Conservation (phyloP, 2,329 filamentous ascomycete species). For the Stachybotrys chlorohalonatus region DNA sequence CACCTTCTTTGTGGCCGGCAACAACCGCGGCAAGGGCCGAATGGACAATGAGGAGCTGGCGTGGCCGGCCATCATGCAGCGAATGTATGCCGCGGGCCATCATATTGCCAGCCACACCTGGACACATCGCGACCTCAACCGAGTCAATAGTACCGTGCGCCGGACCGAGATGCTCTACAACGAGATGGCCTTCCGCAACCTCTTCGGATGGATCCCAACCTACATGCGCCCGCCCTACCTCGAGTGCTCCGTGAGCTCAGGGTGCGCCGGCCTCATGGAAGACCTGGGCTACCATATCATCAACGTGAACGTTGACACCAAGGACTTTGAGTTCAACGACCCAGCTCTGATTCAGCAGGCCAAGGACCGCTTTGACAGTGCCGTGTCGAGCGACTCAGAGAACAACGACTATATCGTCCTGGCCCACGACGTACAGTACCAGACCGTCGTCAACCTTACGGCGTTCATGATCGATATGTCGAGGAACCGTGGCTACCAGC, state of each 20-base stretch:
- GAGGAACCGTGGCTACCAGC: conserved; percentile 29
- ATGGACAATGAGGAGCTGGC: conserved; percentile 26
- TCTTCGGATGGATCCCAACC: conserved; percentile 30
- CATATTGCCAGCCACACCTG: conserved; percentile 39
- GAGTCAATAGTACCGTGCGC: conserved; percentile 21
- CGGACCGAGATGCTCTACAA: conserved; percentile 31
- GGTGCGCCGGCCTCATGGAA: conserved; percentile 25
- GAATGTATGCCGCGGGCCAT: conserved; percentile 32
- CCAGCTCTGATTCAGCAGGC: conserved; percentile 38
- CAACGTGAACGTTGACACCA: conserved; percentile 50
- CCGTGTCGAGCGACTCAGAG: conserved; percentile 21
- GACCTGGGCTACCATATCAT: conserved; percentile 45
- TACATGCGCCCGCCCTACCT: conserved; percentile 38
- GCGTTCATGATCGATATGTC: conserved; percentile 33
- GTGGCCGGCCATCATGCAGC: conserved; percentile 27
- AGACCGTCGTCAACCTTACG: conserved; percentile 33
- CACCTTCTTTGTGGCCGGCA: conserved; percentile 33
- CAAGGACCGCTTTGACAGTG: conserved; percentile 26
- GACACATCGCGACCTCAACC: conserved; percentile 34
- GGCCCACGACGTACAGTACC: conserved; percentile 40
- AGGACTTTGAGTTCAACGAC: conserved; percentile 46
- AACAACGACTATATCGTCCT: conserved; percentile 39
- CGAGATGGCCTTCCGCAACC: conserved; percentile 33
- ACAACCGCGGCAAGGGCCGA: conserved; percentile 28
- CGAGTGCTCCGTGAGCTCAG: conserved; percentile 29